These are phyloP conservation scores for Cryptosporidium bovis DNA, from an alignment of 169 alveolate genomes.

Conservation along the genomic window DNA sequence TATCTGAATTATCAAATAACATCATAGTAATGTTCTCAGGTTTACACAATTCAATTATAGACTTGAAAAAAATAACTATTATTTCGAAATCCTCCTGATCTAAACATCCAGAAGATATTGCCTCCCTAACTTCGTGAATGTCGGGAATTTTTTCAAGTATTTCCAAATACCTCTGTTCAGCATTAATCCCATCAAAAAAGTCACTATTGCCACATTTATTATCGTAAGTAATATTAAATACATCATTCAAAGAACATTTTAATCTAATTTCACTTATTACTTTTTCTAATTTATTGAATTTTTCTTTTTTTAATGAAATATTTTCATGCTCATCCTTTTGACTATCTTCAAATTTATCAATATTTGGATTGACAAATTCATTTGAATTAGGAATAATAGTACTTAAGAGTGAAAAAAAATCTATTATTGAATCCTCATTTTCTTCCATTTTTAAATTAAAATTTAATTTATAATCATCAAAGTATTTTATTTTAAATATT, in stretches of 20 bases:
- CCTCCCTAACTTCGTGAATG: slow-evolving; percentile 43
- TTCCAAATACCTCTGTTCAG: slow-evolving; percentile 1
- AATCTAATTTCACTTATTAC: neutral
- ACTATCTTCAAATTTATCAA: neutral
- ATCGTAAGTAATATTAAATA: neutral
- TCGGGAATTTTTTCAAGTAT: slow-evolving; percentile 30
- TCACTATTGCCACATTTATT: too few species aligned
- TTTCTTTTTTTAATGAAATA: too few species aligned
- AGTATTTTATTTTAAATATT: neutral
- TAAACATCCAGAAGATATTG: slow-evolving; percentile 31
- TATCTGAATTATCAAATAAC: neutral
- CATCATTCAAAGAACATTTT: slow-evolving; percentile 1
- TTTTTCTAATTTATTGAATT: neutral
- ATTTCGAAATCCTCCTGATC: slow-evolving; percentile 59
- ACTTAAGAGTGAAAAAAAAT: slow-evolving; percentile 20
- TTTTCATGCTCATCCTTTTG: neutral
- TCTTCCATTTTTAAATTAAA: slow-evolving; percentile 22
- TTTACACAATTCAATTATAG: slow-evolving; percentile 29
- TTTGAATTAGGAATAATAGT: slow-evolving; percentile 18
- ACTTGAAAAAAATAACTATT: slow-evolving; percentile 1
- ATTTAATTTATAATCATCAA: neutral
- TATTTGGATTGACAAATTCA: neutral
- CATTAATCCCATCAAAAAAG: neutral
- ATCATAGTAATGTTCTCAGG: slow-evolving; percentile 40
- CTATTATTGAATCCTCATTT: slow-evolving; percentile 31